Conservation (phyloP, 805 yeast genomes). For the Starmerella khaoyaiensis region DNA sequence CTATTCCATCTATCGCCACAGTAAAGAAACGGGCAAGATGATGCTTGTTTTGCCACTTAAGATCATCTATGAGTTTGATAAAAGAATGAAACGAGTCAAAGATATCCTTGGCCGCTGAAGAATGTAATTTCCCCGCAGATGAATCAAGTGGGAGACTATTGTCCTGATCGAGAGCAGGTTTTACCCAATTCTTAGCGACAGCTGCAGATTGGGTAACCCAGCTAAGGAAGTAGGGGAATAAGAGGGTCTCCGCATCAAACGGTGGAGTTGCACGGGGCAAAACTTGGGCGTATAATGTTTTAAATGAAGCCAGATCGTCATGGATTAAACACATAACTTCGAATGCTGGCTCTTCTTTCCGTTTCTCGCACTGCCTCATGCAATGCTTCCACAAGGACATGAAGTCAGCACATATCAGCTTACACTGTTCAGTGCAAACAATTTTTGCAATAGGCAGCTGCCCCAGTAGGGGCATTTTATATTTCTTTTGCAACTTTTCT, state of each 20-base stretch:
- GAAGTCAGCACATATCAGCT: slow-evolving; percentile 27
- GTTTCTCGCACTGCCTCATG: slow-evolving; percentile 18
- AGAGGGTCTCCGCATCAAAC: slow-evolving; percentile 44
- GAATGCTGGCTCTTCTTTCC: slow-evolving; percentile 28
- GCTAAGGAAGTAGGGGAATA: slow-evolving; percentile 35
- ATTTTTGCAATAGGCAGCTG: slow-evolving; percentile 37
- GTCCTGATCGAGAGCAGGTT: slow-evolving; percentile 47
- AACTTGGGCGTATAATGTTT: slow-evolving; percentile 41
- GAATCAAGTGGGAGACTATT: slow-evolving; percentile 40
- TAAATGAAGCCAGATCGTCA: slow-evolving; percentile 38
- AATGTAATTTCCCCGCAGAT: slow-evolving; percentile 28
- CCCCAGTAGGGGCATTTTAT: slow-evolving; percentile 49
- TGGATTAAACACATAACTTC: slow-evolving; percentile 50
- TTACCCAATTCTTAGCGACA: slow-evolving; percentile 37
- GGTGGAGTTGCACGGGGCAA: slow-evolving; percentile 33
- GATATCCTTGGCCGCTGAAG: slow-evolving; percentile 55
- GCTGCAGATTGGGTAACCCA: slow-evolving; percentile 36
- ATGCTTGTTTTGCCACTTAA: slow-evolving; percentile 52
- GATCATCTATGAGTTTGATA: slow-evolving; percentile 41
- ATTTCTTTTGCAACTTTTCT: slow-evolving; percentile 43
- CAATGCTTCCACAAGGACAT: slow-evolving; percentile 27
- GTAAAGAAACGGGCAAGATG: slow-evolving; percentile 56
- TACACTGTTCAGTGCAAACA: slow-evolving; percentile 25
- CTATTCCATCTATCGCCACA: slow-evolving; percentile 45
- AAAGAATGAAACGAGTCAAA: slow-evolving; percentile 50